Conservation (phyloP, 805 yeast species). For the Teunomyces panamensis region DNA sequence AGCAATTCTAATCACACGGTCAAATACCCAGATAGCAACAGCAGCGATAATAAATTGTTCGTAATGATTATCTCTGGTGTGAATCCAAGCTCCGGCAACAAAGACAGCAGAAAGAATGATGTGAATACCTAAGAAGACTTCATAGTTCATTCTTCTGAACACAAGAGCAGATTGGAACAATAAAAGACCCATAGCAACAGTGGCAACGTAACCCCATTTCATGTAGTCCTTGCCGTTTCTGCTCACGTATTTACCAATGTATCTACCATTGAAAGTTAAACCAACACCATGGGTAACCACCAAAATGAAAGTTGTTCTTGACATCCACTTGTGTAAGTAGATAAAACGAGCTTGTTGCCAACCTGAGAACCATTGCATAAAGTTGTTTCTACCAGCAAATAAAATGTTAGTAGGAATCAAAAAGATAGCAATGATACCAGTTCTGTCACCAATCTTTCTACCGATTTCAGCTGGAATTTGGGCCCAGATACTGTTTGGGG, state of each 20-base stretch:
- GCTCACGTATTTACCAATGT: conserved; percentile 27
- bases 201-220: conserved; percentile 34
- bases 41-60: conserved; percentile 26
- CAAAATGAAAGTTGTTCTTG: conserved; percentile 48
- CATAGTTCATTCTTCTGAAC: conserved; percentile 56
- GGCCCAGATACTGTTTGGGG: conserved; percentile 24
- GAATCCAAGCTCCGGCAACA: conserved; percentile 56
- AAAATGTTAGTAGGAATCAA: conserved; percentile 57
- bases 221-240: conserved; percentile 30
- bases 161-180: conserved; percentile 48
- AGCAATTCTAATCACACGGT: conserved; percentile 32
- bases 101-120: conserved; percentile 38
- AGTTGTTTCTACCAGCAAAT: conserved; percentile 51
- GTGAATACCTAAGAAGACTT: conserved; percentile 37
- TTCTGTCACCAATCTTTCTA: conserved; percentile 51
- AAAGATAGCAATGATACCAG: conserved; percentile 49
- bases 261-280: conserved; percentile 31
- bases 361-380: conserved; percentile 20
- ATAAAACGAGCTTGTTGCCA: conserved; percentile 54
- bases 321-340: conserved; percentile 64
- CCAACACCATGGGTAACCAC: conserved; percentile 49
- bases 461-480: conserved; percentile 26
- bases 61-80: conserved; percentile 32
- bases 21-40: conserved; percentile 36
- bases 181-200: conserved; percentile 37